These are phyloP conservation scores for Tanozyma kutaoensis DNA, from an alignment of 805 yeast genomes.

Conservation along the genomic window DNA sequence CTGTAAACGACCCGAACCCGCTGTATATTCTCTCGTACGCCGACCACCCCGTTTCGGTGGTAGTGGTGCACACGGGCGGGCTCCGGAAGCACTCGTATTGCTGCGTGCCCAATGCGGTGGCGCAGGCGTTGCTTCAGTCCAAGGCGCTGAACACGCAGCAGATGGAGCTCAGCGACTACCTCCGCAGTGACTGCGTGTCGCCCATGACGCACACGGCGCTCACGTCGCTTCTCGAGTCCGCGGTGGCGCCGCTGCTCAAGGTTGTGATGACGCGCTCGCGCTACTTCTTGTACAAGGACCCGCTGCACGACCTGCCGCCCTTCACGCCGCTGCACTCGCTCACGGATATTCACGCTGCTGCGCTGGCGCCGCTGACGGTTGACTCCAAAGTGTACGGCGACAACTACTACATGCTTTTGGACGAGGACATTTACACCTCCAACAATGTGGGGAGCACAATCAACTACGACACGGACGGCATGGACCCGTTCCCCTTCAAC, in stretches of 20 bases:
- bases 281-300: slow-evolving; percentile 15
- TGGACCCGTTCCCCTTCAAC: slow-evolving; percentile 23
- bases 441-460: slow-evolving; percentile 8
- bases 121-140: not conserved
- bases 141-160: not conserved
- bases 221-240: slow-evolving; percentile 13
- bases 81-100: slow-evolving; percentile 26
- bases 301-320: slow-evolving; percentile 2
- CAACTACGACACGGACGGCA: slow-evolving; percentile 4
- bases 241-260: slow-evolving; percentile 16
- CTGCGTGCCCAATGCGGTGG: slow-evolving; percentile 16
- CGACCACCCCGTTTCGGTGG: slow-evolving; percentile 12
- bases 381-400: slow-evolving; percentile 11
- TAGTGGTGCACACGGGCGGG: slow-evolving; percentile 26
- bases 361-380: slow-evolving; percentile 1
- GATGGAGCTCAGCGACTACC: not conserved
- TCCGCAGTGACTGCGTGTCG: too few species aligned
- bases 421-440: slow-evolving; percentile 20
- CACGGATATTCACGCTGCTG: not conserved
- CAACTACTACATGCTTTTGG: slow-evolving; percentile 19
- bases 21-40: slow-evolving; percentile 17
- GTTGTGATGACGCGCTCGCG: slow-evolving; percentile 15
- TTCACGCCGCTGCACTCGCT: not conserved
- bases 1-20: slow-evolving; percentile 10
- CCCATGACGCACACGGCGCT: slow-evolving; percentile 14